Percentiles rank a stretch among this genome's conserved stretches.
Evolutionary conservation across 257 asterid genomes (phyloP).

Genomic region (Orobanche coerulescens): DNA sequence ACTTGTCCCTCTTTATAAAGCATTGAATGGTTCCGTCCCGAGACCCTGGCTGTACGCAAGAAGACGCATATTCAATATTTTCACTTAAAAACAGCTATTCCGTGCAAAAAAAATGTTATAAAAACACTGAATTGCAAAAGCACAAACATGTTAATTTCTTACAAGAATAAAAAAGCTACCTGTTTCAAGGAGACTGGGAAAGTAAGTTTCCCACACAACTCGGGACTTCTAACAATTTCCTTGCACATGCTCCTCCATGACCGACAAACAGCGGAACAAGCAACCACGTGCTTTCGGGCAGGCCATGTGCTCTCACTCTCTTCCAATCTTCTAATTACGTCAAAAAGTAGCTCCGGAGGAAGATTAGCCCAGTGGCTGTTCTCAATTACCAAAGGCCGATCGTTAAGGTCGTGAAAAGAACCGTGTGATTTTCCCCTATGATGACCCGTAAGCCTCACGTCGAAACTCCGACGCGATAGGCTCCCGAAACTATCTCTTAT

Average conservation of each 20-base stretch:
- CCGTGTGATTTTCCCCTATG: conserved; percentile 67
- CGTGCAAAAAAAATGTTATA: too few relatives aligned
- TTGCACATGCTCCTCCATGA: conserved; percentile 88
- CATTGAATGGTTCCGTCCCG: conserved; percentile 93
- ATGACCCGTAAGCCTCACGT: conserved; percentile 60
- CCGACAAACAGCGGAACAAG: conserved; percentile 84
- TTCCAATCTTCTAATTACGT: conserved; percentile 77
- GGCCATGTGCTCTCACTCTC: conserved; percentile 97
- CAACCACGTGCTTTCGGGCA: conserved; percentile 75
- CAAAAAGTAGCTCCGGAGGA: conserved; percentile 87
- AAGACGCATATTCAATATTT: too few relatives aligned
- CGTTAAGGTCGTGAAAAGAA: conserved; percentile 52
- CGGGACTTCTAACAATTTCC: conserved; percentile 78
- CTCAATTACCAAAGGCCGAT: conserved; percentile 50
- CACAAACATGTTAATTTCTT: too few relatives aligned
- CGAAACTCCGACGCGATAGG: conserved; percentile 75
- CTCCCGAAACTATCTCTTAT: conserved; percentile 85
- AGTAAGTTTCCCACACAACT: conserved; percentile 73
- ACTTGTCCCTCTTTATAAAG: conserved; percentile 87
- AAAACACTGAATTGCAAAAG: too few relatives aligned
- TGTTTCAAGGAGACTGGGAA: conserved; percentile 90
- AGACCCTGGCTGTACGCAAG: conserved; percentile 64
- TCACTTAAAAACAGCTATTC: too few relatives aligned
- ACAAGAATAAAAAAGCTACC: conserved; percentile 27
- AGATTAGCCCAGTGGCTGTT: conserved; percentile 86